Base-by-base conservation (phyloP, 225 moss, liverwort and hornwort genomes). In the Rhytidiadelphus loreus region DNA sequence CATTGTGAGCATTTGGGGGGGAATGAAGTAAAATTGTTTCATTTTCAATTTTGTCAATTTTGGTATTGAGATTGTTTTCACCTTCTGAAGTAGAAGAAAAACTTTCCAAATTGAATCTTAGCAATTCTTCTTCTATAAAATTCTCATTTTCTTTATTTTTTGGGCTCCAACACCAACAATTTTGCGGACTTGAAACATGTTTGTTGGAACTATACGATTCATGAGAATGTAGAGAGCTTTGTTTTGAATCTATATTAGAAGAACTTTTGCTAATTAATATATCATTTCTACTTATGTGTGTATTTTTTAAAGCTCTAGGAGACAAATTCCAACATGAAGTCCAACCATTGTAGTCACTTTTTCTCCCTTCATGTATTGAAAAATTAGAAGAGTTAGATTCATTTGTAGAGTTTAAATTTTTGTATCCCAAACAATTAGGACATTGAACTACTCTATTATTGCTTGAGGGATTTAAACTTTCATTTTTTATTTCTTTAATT, bases 271-370 rank as follows among this genome's bases (percentile, higher is more conserved):
- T 59, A 24, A 37, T 75, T 60, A 33, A 43, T 29, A 50, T 20
- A 65, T 37, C 24, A 43, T 26, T 80, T 52, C 11, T 75, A 68
- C 2, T 65, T 52, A 53, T 43, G n/a, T 43, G 17, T 37, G 9
- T 23, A 30, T 84, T 80, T 66, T 4, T 81, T 7, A 81, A 66
- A 57, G 80, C 19, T 80, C 13, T 59, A 37, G 74, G 74, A 75
- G 84, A 89, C 5, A 91, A 84, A 81, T 87, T 91, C 87, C 91
- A 91, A 65, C 58, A 89, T 41, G 74, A 89, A 52, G 81, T 64
- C 84, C 75, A 87, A 81, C 44, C 68, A 87, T 44, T 65, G 48
- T 12, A 62, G 71, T 78, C 4, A 84, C 23, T 79, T 74, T 35
- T 61, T 24, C 60, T n/a, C 3, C 3, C 80, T 65, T 66, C 43